Evolutionary conservation across 371 early-diverging fungal genomes (phyloP).

Genomic region (Batrachochytrium dendrobatidis): DNA sequence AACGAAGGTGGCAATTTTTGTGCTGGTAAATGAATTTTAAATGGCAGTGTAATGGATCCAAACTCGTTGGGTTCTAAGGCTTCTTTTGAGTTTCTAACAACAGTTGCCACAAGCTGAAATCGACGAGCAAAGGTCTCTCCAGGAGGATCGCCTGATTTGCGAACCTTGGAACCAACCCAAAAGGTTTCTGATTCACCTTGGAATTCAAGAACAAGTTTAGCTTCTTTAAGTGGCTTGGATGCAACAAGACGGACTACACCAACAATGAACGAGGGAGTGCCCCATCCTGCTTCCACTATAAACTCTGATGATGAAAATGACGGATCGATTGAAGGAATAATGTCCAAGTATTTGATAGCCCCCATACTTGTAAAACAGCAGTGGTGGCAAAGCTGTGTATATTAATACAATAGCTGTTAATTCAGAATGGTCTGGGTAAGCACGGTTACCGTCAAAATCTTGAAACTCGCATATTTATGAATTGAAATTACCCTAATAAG

Average conservation of each 20-base stretch:
- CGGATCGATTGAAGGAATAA: too few species aligned
- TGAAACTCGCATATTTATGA: too few species aligned
- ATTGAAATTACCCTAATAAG: too few species aligned
- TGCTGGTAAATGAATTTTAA: background rate
- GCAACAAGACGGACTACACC: background rate
- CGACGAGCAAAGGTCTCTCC: background rate
- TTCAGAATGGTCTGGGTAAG: too few species aligned
- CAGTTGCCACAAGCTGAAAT: conserved; percentile 1
- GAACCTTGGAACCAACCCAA: background rate
- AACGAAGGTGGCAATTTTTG: background rate
- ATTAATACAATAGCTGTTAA: too few species aligned
- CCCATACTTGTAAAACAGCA: too few species aligned
- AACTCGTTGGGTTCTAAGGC: background rate
- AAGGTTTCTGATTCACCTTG: background rate
- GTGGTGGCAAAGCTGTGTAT: too few species aligned
- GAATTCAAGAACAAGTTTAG: background rate
- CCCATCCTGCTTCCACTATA: too few species aligned
- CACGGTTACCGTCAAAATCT: too few species aligned
- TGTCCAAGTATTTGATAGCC: too few species aligned
- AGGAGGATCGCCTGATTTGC: background rate
- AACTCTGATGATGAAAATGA: too few species aligned
- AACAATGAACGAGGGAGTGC: background rate
- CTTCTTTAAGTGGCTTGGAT: background rate
- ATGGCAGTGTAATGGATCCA: background rate
- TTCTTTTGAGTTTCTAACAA: background rate